These are phyloP conservation scores for Saccharomyces hybrid DNA, from an alignment of 1,139 yeast genomes.

Conservation along the genomic window DNA sequence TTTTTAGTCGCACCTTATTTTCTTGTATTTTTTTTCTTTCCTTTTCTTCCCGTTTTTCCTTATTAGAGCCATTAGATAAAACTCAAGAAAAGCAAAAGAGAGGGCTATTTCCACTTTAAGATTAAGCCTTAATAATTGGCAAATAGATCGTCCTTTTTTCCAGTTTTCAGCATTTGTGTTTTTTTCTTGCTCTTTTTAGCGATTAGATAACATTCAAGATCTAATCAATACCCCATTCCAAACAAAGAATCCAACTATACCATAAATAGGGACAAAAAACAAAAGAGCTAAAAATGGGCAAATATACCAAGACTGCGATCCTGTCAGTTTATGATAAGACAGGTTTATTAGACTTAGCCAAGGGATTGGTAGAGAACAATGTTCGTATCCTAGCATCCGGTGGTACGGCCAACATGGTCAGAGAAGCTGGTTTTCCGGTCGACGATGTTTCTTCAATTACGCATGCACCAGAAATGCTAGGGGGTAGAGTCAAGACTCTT, in stretches of 20 bases:
- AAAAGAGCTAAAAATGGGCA: conserved; percentile 16
- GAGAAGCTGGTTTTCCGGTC: conserved; percentile 97
- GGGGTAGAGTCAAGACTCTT: conserved; percentile 95
- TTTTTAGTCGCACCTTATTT: background rate
- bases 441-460: conserved; percentile 92
- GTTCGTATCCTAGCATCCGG: conserved; percentile 94
- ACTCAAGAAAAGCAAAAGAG: background rate
- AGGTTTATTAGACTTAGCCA: conserved; percentile 89
- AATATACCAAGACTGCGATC: conserved; percentile 74
- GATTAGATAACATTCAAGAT: background rate
- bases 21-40: background rate
- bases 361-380: conserved; percentile 80
- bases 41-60: background rate
- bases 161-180: background rate
- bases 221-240: background rate
- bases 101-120: background rate
- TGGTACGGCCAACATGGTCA: conserved; percentile 88
- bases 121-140: background rate
- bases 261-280: background rate
- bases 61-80: background rate
- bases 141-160: background rate
- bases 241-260: background rate
- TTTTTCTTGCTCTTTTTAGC: background rate
- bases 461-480: conserved; percentile 97
- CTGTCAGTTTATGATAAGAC: conserved; percentile 96